Percentiles rank a stretch among this genome's conserved stretches.
These are phyloP conservation scores for Fusarium sp. DNA, from an alignment of 2,329 filamentous ascomycete species.

Conservation along the genomic window DNA sequence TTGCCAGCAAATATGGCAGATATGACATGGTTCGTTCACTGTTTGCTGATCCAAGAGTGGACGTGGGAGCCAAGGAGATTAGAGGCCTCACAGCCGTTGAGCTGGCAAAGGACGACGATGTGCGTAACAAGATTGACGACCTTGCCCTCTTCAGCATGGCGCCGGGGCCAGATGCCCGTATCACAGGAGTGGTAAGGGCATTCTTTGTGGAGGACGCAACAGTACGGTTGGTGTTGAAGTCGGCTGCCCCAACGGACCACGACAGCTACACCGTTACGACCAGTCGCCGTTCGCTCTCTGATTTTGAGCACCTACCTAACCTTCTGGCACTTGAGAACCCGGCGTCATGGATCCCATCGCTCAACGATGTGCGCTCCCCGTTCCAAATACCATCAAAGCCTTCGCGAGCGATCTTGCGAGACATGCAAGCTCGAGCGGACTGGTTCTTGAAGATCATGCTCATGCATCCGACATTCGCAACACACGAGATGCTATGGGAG, in stretches of 20 bases:
- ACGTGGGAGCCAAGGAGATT: slow-evolving; percentile 84
- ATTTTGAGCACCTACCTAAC: slow-evolving; percentile 91
- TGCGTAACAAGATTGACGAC: slow-evolving; percentile 96
- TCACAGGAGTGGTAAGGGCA: slow-evolving; percentile 92
- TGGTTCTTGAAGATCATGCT: slow-evolving; percentile 89
- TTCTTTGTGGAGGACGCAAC: slow-evolving; percentile 98
- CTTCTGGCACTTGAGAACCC: slow-evolving; percentile 91
- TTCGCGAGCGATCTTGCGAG: slow-evolving; percentile 85
- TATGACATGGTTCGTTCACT: slow-evolving; percentile 92
- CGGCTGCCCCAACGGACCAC: slow-evolving; percentile 84
- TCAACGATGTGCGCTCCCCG: slow-evolving; percentile 83
- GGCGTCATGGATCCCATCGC: slow-evolving; percentile 90
- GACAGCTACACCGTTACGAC: slow-evolving; percentile 94
- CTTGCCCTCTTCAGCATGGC: slow-evolving; percentile 84
- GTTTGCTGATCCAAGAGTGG: slow-evolving; percentile 89
- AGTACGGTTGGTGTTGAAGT: slow-evolving; percentile 93
- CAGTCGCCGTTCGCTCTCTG: slow-evolving; percentile 84
- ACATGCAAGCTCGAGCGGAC: slow-evolving; percentile 88
- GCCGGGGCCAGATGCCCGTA: slow-evolving; percentile 79
- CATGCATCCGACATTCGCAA: slow-evolving; percentile 90
- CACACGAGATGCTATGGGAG: slow-evolving; percentile 98
- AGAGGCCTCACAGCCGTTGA: slow-evolving; percentile 94
- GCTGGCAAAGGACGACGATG: slow-evolving; percentile 96
- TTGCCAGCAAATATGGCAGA: slow-evolving; percentile 97
- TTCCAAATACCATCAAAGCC: slow-evolving; percentile 95